These are phyloP conservation scores for Ascochyta fabae DNA, from an alignment of 2,329 filamentous ascomycete genomes.

Conservation along the genomic window DNA sequence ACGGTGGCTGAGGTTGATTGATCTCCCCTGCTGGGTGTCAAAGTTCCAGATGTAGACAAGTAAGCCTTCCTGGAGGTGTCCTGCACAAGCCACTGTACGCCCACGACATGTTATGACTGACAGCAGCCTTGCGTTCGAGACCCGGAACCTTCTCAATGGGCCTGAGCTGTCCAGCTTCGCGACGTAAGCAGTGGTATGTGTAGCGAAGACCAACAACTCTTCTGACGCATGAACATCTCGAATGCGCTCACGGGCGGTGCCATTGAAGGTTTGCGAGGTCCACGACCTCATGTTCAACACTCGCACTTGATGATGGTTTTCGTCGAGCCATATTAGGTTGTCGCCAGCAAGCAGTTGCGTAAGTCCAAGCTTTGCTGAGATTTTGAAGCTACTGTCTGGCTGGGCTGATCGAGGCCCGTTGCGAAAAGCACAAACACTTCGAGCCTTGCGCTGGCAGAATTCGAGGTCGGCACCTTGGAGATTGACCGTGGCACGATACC, in stretches of 20 bases:
- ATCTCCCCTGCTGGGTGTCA: constrained; percentile 29
- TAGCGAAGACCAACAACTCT: constrained; percentile 33
- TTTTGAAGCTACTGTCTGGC: constrained; percentile 11
- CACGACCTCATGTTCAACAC: constrained; percentile 35
- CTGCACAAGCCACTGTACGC: constrained; percentile 33
- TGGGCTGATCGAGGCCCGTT: constrained; percentile 17
- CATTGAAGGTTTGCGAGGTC: constrained; percentile 13
- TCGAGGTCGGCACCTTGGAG: constrained; percentile 23
- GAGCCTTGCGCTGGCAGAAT: constrained; percentile 28
- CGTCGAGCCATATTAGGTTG: constrained; percentile 24
- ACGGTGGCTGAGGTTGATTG: constrained; percentile 24
- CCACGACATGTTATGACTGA: constrained; percentile 23
- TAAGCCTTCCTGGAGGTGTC: not conserved
- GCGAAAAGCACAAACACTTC: constrained; percentile 34
- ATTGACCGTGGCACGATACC: constrained; percentile 28
- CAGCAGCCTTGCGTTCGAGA: constrained; percentile 14
- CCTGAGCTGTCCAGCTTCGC: constrained; percentile 20
- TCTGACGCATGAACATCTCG: constrained; percentile 24
- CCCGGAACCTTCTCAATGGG: constrained; percentile 29
- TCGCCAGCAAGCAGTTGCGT: constrained; percentile 23
- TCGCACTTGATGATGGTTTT: constrained; percentile 13
- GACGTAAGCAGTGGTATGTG: constrained; percentile 25
- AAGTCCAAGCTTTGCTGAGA: not conserved
- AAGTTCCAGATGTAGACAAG: constrained; percentile 41
- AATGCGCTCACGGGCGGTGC: constrained; percentile 34